Evolutionary conservation across 139 green algal genomes (phyloP).

Genomic region (Chlamydomonas applanata): DNA sequence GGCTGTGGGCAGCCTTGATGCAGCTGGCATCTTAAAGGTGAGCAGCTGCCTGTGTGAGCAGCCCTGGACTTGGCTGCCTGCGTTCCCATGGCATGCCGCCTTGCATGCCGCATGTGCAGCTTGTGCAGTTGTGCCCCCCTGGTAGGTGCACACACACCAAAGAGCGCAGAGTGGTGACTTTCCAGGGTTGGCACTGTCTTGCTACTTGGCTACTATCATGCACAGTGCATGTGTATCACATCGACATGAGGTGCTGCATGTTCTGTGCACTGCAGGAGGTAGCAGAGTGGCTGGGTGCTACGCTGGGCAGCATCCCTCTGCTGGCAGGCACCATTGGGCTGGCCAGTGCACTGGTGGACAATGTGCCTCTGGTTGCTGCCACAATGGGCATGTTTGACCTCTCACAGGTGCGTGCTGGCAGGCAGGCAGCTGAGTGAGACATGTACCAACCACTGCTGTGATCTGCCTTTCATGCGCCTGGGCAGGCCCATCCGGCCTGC

Average conservation of each 20-base stretch:
- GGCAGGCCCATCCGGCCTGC: background rate
- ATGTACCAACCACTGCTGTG: constrained; percentile 51
- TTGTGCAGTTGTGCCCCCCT: too few species aligned
- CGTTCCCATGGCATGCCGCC: background rate
- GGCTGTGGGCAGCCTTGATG: constrained; percentile 60
- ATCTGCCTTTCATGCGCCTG: too few species aligned
- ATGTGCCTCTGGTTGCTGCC: constrained; percentile 76
- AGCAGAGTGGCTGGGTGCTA: constrained; percentile 57
- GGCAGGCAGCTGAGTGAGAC: too few species aligned
- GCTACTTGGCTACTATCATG: too few species aligned
- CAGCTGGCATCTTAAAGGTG: constrained; percentile 18
- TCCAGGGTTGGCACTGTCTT: too few species aligned
- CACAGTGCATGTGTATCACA: background rate
- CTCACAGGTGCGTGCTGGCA: constrained; percentile 33
- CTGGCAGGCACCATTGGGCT: constrained; percentile 70
- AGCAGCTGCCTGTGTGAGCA: background rate
- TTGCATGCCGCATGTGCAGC: background rate
- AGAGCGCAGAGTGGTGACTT: too few species aligned
- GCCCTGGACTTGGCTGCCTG: background rate
- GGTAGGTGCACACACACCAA: too few species aligned
- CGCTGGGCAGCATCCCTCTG: constrained; percentile 75
- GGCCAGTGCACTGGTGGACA: constrained; percentile 68
- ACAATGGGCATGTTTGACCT: constrained; percentile 77
- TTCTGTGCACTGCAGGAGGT: background rate
- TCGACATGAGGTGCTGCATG: constrained; percentile 13